phyloP scores from a whole-genome alignment of 768 basidiomycete species.

The Mycena amicta region DNA sequence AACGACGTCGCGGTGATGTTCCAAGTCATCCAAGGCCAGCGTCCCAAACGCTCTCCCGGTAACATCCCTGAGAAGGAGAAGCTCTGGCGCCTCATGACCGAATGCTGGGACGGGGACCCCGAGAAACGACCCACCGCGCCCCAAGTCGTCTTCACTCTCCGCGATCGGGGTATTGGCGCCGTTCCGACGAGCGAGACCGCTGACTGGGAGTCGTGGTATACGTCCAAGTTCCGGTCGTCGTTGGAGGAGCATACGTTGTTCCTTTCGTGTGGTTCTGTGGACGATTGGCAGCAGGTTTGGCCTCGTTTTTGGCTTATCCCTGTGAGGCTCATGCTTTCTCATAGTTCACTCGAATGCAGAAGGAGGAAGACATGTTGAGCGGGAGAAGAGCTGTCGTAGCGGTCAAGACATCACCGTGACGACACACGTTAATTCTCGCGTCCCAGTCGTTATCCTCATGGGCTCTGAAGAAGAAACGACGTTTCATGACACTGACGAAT shows the following conservation, averaged over 20 bases:
- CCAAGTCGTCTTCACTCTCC: slow-evolving; percentile 11
- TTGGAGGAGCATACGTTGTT: slow-evolving; percentile 20
- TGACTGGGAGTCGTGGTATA: slow-evolving; percentile 18
- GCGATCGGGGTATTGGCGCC: slow-evolving; percentile 8
- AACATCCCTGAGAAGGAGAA: neutral
- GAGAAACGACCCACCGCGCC: slow-evolving; percentile 2
- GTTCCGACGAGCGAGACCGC: slow-evolving; percentile 2
- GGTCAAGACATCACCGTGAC: no score
- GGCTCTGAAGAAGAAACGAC: no score
- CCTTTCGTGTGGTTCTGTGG: slow-evolving; percentile 9
- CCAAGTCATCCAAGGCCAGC: slow-evolving; percentile 18
- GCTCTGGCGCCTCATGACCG: slow-evolving; percentile 15
- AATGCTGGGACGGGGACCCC: slow-evolving; percentile 13
- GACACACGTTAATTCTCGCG: no score
- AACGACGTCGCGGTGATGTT: slow-evolving; percentile 22
- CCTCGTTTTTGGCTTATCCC: no score
- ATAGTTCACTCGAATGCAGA: no score
- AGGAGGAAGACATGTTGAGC: no score
- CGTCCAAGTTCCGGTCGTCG: slow-evolving; percentile 17
- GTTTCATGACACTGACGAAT: no score
- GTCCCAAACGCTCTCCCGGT: neutral
- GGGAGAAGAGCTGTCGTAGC: no score
- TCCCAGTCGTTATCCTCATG: no score
- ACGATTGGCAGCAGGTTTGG: slow-evolving; percentile 12
- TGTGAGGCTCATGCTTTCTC: no score